These are phyloP conservation scores for Sclerotinia glacialis DNA, from an alignment of 2,329 filamentous ascomycete genomes.

Conservation along the genomic window DNA sequence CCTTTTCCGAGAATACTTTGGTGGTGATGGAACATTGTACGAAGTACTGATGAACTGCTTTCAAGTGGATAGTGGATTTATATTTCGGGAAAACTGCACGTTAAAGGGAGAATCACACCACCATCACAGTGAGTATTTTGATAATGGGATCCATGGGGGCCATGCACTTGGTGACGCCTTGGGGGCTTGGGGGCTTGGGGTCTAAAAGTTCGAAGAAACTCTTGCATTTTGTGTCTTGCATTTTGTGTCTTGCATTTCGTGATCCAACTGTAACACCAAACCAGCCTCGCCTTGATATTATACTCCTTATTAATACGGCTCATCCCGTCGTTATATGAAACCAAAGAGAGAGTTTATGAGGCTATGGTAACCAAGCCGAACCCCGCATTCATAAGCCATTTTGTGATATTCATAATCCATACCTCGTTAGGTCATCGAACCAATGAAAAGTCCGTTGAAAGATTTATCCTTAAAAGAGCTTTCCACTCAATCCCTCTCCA, in stretches of 20 bases:
- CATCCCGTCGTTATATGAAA: not conserved
- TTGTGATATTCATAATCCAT: constrained; percentile 9
- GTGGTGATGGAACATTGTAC: not conserved
- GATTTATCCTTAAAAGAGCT: not conserved
- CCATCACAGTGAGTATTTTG: not conserved
- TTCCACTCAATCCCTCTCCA: constrained; percentile 18
- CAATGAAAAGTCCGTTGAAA: not conserved
- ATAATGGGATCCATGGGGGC: constrained; percentile 1
- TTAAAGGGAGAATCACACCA: not conserved
- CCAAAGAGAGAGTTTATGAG: not conserved
- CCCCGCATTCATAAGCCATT: not conserved
- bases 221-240: not conserved
- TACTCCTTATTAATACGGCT: not conserved
- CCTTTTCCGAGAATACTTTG: not conserved
- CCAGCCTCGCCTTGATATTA: not conserved
- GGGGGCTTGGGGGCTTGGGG: not conserved
- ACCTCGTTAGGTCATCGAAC: not conserved
- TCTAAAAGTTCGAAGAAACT: not conserved
- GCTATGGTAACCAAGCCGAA: not conserved
- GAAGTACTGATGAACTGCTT: not conserved
- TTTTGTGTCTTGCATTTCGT: no score
- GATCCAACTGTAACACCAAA: not conserved
- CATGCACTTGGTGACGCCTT: not conserved
- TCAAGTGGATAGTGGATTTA: not conserved
- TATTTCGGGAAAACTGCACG: not conserved